A percentile compares a stretch with the other conserved stretches of the same genome.
These are phyloP conservation scores for Tetrahymena elliotti DNA, from an alignment of 73 alveolate species.

Conservation along the genomic window DNA sequence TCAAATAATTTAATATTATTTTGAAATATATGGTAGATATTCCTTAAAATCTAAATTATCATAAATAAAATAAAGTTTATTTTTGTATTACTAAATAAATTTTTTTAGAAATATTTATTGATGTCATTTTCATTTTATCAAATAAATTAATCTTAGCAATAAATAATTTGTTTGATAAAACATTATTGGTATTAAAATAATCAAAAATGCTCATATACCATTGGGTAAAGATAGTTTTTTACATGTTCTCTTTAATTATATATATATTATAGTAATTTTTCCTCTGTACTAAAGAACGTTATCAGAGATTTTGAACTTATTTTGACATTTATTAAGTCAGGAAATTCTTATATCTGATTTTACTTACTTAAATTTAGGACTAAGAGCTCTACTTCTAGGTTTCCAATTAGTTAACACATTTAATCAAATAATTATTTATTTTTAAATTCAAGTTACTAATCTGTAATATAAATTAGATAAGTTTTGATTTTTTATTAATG, in stretches of 20 bases:
- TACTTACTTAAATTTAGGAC: neutral
- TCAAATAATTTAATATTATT: too few species aligned
- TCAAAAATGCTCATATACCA: neutral
- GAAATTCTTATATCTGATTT: neutral
- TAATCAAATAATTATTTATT: too few species aligned
- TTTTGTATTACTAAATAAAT: too few species aligned
- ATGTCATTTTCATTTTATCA: too few species aligned
- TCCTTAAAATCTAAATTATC: too few species aligned
- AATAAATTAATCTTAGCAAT: too few species aligned
- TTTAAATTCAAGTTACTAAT: neutral
- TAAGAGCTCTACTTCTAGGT: neutral
- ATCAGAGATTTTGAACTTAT: neutral
- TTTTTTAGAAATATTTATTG: too few species aligned
- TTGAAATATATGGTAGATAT: too few species aligned
- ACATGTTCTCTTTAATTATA: neutral
- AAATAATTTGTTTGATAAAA: too few species aligned
- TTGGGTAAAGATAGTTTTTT: neutral
- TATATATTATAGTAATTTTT: neutral
- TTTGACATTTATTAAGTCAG: neutral
- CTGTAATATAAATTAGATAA: neutral
- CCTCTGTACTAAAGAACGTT: neutral
- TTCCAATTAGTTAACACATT: neutral
- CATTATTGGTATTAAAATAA: too few species aligned
- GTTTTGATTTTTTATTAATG: neutral
- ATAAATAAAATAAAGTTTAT: too few species aligned